Evolutionary conservation across 148 eudicot genomes (phyloP), one percentile per base, ranked within the genome.

Genomic region (Suaeda aralocaspica): DNA sequence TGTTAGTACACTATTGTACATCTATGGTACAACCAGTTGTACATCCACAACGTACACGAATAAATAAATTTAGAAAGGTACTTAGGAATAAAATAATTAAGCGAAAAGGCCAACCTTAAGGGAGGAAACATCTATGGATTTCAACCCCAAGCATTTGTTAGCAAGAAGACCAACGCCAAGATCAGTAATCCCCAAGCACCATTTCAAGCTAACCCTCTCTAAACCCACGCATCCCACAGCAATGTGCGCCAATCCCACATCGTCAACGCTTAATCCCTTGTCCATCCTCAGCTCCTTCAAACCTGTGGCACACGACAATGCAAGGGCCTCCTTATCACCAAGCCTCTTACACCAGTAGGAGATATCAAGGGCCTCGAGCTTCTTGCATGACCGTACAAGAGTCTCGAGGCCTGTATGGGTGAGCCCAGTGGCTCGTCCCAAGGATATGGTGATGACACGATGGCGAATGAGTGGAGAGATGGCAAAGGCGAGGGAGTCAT

Each of bases 101-200:
- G 8, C 11, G 12, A 11, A 25, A 69, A 29, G 6, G 9, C 39
- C 6, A 24, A 89, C 95, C 86, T 86, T 87, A 1, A 86, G 78
- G 28, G 85, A 88, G 24, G 96, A 90, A 28, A 90, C 64, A 41
- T 86, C 90, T 11, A 90, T 84, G n/a, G 69, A 81, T 46, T 73
- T 88, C 76, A 90, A 71, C 13, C 51, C 31, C 15, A 66, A 26
- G 51, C 91, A 88, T 74, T 88, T 88, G 65, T 84, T 88, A 19
- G 82, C 70, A 56, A 90, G 74, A 51, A 90, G 84, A 64, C 81
- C 83, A 71, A 90, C 57, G 42, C 96, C 96, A 60, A 90, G 57
- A 82, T 90, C 92, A 74, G 84, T 86, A 34, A 90, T 82, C 60
- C 86, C 96, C 71, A 86, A 64, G 59, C 96, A 90, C 96, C 96